A percentile compares a stretch with the other conserved stretches of the same genome.
phyloP scores from a whole-genome alignment of 2,329 filamentous ascomycete species.

The Diplodia sapinea region DNA sequence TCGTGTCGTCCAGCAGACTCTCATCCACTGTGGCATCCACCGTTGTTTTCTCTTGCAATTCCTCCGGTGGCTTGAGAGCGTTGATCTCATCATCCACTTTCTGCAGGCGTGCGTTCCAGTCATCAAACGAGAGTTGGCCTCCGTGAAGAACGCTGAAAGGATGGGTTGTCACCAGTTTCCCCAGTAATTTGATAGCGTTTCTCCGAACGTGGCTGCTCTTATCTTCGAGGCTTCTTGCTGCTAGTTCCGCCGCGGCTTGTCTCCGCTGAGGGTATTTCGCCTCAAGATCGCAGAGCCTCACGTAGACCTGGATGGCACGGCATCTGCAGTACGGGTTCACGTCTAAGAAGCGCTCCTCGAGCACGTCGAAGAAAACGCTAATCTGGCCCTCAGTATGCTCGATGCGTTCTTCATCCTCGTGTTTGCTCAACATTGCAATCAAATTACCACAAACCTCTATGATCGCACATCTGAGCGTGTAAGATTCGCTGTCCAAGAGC shows the following conservation, averaged over 20 bases:
- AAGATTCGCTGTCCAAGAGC: slow-evolving; percentile 95
- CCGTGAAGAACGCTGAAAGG: slow-evolving; percentile 93
- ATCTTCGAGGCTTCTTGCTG: slow-evolving; percentile 88
- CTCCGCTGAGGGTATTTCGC: slow-evolving; percentile 93
- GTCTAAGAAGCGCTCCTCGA: slow-evolving; percentile 95
- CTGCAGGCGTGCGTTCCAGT: slow-evolving; percentile 84
- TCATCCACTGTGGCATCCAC: slow-evolving; percentile 75
- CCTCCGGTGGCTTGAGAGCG: slow-evolving; percentile 78
- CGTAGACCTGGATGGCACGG: slow-evolving; percentile 89
- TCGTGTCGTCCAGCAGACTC: slow-evolving; percentile 84
- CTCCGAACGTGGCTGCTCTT: slow-evolving; percentile 97
- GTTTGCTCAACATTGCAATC: slow-evolving; percentile 85
- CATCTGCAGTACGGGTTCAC: slow-evolving; percentile 96
- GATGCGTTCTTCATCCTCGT: slow-evolving; percentile 76
- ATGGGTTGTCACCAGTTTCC: slow-evolving; percentile 87
- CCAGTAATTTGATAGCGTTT: slow-evolving; percentile 92
- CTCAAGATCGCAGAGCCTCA: slow-evolving; percentile 90
- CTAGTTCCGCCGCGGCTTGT: slow-evolving; percentile 85
- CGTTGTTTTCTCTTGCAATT: slow-evolving; percentile 70
- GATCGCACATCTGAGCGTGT: slow-evolving; percentile 88
- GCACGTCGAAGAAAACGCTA: slow-evolving; percentile 93
- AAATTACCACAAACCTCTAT: slow-evolving; percentile 98
- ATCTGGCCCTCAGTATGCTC: slow-evolving; percentile 95
- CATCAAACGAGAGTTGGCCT: slow-evolving; percentile 74
- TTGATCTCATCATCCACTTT: slow-evolving; percentile 83